Conservation (phyloP, 2,329 filamentous ascomycete genomes). For the Fusarium graminum region DNA sequence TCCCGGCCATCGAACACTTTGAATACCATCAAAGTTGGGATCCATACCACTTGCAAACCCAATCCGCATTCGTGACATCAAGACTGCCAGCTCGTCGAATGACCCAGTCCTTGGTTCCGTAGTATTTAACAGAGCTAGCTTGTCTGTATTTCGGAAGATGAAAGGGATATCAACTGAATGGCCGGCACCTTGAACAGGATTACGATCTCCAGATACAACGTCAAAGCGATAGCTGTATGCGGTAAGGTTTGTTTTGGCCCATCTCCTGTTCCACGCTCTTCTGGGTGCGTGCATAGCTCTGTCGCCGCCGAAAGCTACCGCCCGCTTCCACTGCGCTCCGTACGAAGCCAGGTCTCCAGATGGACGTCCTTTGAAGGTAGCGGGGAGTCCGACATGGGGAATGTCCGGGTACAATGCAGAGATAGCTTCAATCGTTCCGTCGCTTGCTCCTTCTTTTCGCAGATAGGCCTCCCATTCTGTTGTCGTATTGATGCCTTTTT, state of each 20-base stretch:
- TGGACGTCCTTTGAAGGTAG: constrained; percentile 23
- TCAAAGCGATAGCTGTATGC: constrained; percentile 36
- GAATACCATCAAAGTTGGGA: constrained; percentile 29
- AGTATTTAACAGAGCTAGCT: constrained; percentile 8
- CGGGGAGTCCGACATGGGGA: constrained; percentile 14
- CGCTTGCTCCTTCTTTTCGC: constrained; percentile 14
- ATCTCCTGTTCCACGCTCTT: constrained; percentile 27
- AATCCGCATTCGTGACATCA: constrained; percentile 36
- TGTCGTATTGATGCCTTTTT: constrained; percentile 27
- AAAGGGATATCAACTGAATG: constrained; percentile 31
- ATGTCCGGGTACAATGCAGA: constrained; percentile 32
- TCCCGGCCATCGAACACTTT: constrained; percentile 10
- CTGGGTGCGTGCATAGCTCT: constrained; percentile 34
- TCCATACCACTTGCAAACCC: constrained; percentile 22
- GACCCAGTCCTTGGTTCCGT: constrained; percentile 19
- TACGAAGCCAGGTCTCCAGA: constrained; percentile 1
- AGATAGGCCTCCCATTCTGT: constrained; percentile 31
- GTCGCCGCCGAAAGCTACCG: constrained; percentile 27
- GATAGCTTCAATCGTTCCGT: constrained; percentile 12
- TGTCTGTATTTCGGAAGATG: constrained; percentile 19
- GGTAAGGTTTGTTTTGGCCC: constrained; percentile 9
- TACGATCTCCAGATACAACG: constrained; percentile 28
- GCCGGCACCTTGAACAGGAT: constrained; percentile 20
- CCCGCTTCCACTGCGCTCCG: constrained; percentile 35
- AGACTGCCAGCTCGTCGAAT: constrained; percentile 3